phyloP scores from a whole-genome alignment of 2,329 filamentous ascomycete genomes.

The Periglandula ipomoeae region DNA sequence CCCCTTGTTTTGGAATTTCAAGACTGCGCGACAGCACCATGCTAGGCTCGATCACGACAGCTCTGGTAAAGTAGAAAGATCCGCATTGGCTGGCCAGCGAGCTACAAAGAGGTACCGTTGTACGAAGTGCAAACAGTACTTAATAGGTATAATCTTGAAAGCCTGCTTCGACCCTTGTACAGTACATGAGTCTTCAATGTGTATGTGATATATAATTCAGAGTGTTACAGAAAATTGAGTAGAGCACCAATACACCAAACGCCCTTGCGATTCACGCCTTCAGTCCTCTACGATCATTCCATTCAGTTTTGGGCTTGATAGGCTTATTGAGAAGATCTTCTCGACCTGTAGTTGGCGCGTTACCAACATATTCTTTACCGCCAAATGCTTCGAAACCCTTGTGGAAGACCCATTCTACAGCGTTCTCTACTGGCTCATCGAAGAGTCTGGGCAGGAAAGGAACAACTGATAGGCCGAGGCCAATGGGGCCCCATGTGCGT shows the following conservation, averaged over 20 bases:
- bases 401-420: slow-evolving; percentile 85
- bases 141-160: too few relatives aligned
- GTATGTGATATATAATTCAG: too few relatives aligned
- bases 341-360: slow-evolving; percentile 44
- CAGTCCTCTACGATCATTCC: slow-evolving; percentile 6
- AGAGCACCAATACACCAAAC: slow-evolving; percentile 5
- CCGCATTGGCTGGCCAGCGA: too few relatives aligned
- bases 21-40: too few relatives aligned
- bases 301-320: slow-evolving; percentile 38
- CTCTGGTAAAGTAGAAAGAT: too few relatives aligned
- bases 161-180: too few relatives aligned
- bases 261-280: slow-evolving; percentile 6
- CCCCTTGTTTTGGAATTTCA: too few relatives aligned
- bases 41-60: too few relatives aligned
- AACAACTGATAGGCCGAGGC: slow-evolving; percentile 67
- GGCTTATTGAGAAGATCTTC: slow-evolving; percentile 30
- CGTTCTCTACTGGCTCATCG: slow-evolving; percentile 85
- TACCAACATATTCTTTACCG: slow-evolving; percentile 47
- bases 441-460: slow-evolving; percentile 79
- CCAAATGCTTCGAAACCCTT: slow-evolving; percentile 68
- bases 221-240: neutral
- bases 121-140: too few relatives aligned
- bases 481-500: slow-evolving; percentile 84
- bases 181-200: too few relatives aligned
- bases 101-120: too few relatives aligned